Conservation (phyloP, 164 flowering plant genomes). For the Echeveria elegans region DNA sequence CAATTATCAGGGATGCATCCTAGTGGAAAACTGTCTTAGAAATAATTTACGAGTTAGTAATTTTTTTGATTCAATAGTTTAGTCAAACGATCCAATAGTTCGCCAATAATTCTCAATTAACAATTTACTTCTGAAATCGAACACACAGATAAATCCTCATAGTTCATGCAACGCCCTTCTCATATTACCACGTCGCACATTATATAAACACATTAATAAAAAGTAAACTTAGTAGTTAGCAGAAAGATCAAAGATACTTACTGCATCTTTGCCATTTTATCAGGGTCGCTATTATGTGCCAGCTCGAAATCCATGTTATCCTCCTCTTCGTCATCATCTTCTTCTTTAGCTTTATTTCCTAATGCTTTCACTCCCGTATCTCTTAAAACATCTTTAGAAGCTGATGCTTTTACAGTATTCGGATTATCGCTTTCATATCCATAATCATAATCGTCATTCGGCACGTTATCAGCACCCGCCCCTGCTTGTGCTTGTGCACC, state of each 20-base stretch:
- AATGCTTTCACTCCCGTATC: constrained; percentile 14
- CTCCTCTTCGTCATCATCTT: constrained; percentile 90
- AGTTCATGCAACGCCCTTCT: not conserved
- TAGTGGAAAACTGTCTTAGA: not conserved
- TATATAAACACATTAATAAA: not conserved
- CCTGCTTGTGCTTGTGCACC: constrained; percentile 21
- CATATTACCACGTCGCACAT: not conserved
- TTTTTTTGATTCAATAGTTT: not conserved
- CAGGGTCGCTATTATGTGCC: constrained; percentile 57
- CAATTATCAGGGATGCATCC: too few species aligned
- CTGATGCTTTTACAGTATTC: constrained; percentile 13
- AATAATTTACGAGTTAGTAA: not conserved
- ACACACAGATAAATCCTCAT: too few species aligned
- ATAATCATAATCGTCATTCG: constrained; percentile 20
- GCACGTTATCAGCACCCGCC: constrained; percentile 13
- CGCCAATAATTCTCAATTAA: too few species aligned
- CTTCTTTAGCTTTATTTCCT: constrained; percentile 45
- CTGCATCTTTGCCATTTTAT: constrained; percentile 91
- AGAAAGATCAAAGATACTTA: constrained; percentile 25
- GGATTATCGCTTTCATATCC: not conserved
- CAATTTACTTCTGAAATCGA: too few species aligned
- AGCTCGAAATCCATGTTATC: constrained; percentile 91
- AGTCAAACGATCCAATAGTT: not conserved
- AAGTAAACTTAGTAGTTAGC: too few species aligned
- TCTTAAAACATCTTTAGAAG: constrained; percentile 15